Conservation (phyloP, 176 grass and related monocot species). For the Eragrostis curvula region DNA sequence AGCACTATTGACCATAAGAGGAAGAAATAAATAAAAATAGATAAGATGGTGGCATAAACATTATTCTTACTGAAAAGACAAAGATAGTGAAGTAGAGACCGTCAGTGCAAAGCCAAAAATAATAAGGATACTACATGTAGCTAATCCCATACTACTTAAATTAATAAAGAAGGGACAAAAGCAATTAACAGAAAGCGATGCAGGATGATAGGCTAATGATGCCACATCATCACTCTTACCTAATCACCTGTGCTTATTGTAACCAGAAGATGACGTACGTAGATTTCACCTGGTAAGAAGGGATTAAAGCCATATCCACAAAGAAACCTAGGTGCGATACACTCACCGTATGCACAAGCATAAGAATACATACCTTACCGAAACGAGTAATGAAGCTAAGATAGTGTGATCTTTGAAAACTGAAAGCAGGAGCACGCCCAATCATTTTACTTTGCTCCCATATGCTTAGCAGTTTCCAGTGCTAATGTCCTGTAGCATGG, state of each 20-base stretch:
- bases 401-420: conserved; percentile 26
- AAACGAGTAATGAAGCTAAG: conserved; percentile 33
- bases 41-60: not conserved
- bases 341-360: conserved; percentile 28
- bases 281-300: conserved; percentile 28
- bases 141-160: no score
- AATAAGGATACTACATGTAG: not conserved
- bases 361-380: conserved; percentile 37
- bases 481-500: conserved; percentile 22
- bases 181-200: conserved; percentile 27
- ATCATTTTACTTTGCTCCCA: conserved; percentile 34
- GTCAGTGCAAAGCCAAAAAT: not conserved
- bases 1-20: not conserved
- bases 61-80: not conserved
- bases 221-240: conserved; percentile 32
- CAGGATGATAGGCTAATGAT: conserved; percentile 26
- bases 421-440: conserved; percentile 23
- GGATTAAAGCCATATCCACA: conserved; percentile 46
- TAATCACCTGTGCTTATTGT: conserved; percentile 36
- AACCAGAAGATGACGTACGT: conserved; percentile 14
- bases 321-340: conserved; percentile 41
- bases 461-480: conserved; percentile 37
- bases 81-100: not conserved
- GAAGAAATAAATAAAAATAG: not conserved
- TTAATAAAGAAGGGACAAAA: conserved; percentile 2